A percentile compares a stretch with the other conserved stretches of the same genome.
phyloP scores from a whole-genome alignment of 2,329 filamentous ascomycete genomes.

The Setomelanomma holmii region DNA sequence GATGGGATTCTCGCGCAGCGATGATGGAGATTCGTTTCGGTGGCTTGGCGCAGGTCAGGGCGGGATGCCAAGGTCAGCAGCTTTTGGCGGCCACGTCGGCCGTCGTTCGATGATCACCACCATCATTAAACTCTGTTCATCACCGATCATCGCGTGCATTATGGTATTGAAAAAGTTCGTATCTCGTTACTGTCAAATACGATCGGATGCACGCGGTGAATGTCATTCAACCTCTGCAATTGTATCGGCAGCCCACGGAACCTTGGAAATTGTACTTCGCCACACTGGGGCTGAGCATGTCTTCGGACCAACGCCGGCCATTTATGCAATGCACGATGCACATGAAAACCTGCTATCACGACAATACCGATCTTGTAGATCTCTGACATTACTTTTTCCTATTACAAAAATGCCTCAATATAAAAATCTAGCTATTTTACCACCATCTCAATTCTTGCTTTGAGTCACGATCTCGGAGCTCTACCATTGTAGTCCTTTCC shows the following conservation, averaged over 20 bases:
- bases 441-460: too few species aligned
- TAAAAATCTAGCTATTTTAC: too few species aligned
- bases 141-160: too few species aligned
- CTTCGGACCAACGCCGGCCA: background rate
- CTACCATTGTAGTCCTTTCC: constrained; percentile 38
- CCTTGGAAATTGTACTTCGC: background rate
- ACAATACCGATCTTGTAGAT: background rate
- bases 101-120: background rate
- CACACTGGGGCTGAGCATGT: constrained; percentile 5
- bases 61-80: constrained; percentile 3
- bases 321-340: constrained; percentile 2
- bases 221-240: background rate
- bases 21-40: background rate
- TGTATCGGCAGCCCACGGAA: background rate
- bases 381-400: background rate
- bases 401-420: background rate
- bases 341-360: background rate
- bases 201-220: too few species aligned
- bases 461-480: constrained; percentile 23
- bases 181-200: too few species aligned
- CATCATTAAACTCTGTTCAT: background rate
- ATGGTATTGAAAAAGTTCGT: too few species aligned
- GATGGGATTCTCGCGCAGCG: background rate
- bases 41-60: constrained; percentile 1
- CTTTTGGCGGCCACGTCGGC: background rate